A percentile compares a stretch with the other conserved stretches of the same genome.
phyloP scores from a whole-genome alignment of 2,329 filamentous ascomycete species.

The Colletotrichum sp. region DNA sequence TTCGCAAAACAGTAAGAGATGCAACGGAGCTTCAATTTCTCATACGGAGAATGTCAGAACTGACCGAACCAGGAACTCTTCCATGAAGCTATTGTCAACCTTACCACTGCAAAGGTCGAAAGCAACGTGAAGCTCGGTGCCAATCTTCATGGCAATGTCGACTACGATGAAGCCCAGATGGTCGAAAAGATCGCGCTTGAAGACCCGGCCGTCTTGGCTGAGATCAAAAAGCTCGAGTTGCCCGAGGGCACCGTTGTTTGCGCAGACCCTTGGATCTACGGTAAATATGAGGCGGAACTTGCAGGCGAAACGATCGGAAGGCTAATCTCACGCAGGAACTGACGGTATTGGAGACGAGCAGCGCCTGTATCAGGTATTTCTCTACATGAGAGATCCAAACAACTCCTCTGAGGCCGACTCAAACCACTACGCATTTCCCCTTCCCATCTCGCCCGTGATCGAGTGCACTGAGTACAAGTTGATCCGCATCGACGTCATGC shows the following conservation, averaged over 20 bases:
- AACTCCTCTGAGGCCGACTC: slow-evolving; percentile 66
- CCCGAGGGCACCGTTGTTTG: slow-evolving; percentile 64
- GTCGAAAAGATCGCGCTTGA: slow-evolving; percentile 61
- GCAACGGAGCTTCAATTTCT: background rate
- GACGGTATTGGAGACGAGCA: slow-evolving; percentile 13
- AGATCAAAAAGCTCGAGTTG: slow-evolving; percentile 65
- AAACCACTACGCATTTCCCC: slow-evolving; percentile 72
- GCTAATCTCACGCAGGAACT: background rate
- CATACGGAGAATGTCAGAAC: background rate
- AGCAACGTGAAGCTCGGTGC: slow-evolving; percentile 63
- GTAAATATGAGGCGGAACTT: background rate
- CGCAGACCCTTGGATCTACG: slow-evolving; percentile 44
- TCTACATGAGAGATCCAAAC: slow-evolving; percentile 59
- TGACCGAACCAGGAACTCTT: slow-evolving; percentile 57
- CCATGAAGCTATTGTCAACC: slow-evolving; percentile 62
- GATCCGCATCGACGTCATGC: slow-evolving; percentile 71
- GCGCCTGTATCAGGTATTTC: slow-evolving; percentile 14
- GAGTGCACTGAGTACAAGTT: slow-evolving; percentile 67
- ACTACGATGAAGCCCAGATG: slow-evolving; percentile 63
- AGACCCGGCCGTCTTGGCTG: slow-evolving; percentile 62
- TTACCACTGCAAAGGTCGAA: slow-evolving; percentile 55
- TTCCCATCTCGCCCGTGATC: slow-evolving; percentile 72
- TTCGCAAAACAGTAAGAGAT: slow-evolving; percentile 60
- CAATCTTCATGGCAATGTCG: slow-evolving; percentile 63
- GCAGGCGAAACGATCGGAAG: background rate